A percentile compares a stretch with the other conserved stretches of the same genome.
phyloP scores from a whole-genome alignment of 1,284 basidiomycete genomes.

The Coniferiporia weirii region DNA sequence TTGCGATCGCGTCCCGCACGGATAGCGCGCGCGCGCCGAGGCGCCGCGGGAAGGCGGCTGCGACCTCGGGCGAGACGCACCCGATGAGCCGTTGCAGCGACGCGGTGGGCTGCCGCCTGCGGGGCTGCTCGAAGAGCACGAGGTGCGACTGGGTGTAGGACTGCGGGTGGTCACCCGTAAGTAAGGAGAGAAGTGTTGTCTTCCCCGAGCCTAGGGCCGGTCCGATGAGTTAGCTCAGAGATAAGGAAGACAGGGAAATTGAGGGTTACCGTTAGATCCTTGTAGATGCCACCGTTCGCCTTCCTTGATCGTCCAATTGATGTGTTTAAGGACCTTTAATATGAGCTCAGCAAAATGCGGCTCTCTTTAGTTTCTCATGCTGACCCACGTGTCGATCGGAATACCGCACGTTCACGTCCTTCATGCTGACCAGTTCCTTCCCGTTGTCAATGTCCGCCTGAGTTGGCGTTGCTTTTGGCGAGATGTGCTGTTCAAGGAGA shows the following conservation, averaged over 20 bases:
- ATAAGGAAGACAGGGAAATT: background rate
- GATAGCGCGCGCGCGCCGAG: conserved; percentile 45
- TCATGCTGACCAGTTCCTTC: conserved; percentile 53
- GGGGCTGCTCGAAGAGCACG: conserved; percentile 65
- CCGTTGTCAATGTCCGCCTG: conserved; percentile 15
- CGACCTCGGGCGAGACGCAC: conserved; percentile 85
- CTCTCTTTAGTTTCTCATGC: background rate
- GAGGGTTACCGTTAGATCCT: conserved; percentile 72
- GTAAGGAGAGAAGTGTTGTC: conserved; percentile 87
- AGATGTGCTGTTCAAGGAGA: background rate
- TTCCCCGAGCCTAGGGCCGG: conserved; percentile 76
- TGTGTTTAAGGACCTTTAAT: conserved; percentile 60
- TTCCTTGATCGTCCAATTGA: conserved; percentile 75
- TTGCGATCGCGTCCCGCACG: conserved; percentile 76
- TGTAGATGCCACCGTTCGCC: conserved; percentile 86
- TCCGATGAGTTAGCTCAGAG: background rate
- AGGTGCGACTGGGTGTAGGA: conserved; percentile 79
- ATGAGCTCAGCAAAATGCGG: background rate
- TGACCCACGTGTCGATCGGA: conserved; percentile 48
- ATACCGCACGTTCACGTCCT: conserved; percentile 71
- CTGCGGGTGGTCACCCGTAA: conserved; percentile 93
- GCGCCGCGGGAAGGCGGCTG: conserved; percentile 83
- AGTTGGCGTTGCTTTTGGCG: background rate
- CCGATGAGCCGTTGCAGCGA: conserved; percentile 61
- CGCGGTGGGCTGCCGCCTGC: conserved; percentile 56